Evolutionary conservation across 441 rosid species (phyloP).

Genomic region (Pelargonium myrrhifolium): DNA sequence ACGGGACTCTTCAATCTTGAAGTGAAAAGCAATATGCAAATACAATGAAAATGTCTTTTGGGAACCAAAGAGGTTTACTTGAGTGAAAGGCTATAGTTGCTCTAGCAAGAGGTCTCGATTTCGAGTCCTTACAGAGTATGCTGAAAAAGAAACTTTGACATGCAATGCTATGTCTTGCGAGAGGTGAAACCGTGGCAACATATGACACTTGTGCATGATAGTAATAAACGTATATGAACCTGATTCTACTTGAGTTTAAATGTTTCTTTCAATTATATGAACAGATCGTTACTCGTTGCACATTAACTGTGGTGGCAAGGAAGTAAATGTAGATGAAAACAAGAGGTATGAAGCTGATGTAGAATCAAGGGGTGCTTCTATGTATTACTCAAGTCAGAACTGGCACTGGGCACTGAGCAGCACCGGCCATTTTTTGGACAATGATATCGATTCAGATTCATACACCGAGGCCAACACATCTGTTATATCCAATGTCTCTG

Average conservation of each 20-base stretch:
- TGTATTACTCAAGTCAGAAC: constrained; percentile 36
- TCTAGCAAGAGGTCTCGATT: too few species aligned
- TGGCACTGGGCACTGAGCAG: constrained; percentile 90
- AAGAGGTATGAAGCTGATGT: constrained; percentile 48
- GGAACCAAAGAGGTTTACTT: not conserved
- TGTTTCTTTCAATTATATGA: constrained; percentile 1
- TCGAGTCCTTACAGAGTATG: not conserved
- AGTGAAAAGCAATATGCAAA: not conserved
- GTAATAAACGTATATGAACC: not conserved
- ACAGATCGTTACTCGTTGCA: constrained; percentile 52
- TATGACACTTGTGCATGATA: not conserved
- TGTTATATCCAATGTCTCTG: constrained; percentile 39
- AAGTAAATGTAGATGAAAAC: constrained; percentile 23
- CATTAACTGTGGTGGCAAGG: constrained; percentile 84
- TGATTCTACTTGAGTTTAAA: constrained; percentile 2
- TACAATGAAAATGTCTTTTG: not conserved
- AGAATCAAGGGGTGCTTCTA: constrained; percentile 67
- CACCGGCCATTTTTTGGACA: constrained; percentile 86
- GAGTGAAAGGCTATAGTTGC: not conserved
- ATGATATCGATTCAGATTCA: constrained; percentile 51
- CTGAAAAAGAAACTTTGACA: not conserved
- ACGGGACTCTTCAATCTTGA: not conserved
- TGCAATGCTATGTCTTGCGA: not conserved
- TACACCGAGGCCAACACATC: constrained; percentile 50
- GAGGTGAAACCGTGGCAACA: not conserved